Evolutionary conservation across 1,284 basidiomycete species (phyloP), one percentile per base, ranked within the genome.

Genomic region (Microbotryum lychnidis-dioicae): DNA sequence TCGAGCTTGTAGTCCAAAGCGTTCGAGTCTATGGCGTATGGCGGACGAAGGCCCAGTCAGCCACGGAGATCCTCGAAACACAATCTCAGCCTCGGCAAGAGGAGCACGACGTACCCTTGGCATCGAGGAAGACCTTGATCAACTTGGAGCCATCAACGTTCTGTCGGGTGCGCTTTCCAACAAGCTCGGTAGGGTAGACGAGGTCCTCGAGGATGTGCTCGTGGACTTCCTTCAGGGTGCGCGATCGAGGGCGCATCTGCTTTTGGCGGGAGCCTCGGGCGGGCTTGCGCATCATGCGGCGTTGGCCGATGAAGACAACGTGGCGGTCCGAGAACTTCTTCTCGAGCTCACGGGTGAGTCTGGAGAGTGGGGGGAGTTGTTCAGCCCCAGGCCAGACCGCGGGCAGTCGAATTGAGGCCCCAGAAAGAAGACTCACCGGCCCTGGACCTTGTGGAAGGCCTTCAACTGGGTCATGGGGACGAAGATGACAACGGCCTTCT

Each of bases 241-340:
- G 89, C 79, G 84, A 91, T 73, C 92, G 88, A 71, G 96, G 96
- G 73, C 96, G 83, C 84, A 94, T 96, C 83, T 98, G 94, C 81
- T 88, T 83, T 73, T 88, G 86, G 70, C 88, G 87, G 61, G 91
- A 91, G 76, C 84, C 89, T 72, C 91, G 91, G 73, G 91, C 91
- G 68, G 94, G 93, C 81, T 96, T 97, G 82, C 87, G 87, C 77
- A 98, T 83, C 85, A 97, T 94, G 76, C 94, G 87, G 78, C 96
- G 92, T 81, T 99, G 96, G 62, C 90, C 93, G 76, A 98, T 86
- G 77, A 99, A 98, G 69, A 98, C 89, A 76, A 99, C 91, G 80
- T 97, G 94, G 75, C 92, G 87, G 79, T 96, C 91, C 58, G 93
- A 91, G 81, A 99, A 97, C 82, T 98, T 98, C 86, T 99, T 99